These are phyloP conservation scores for Hemerocallis citrina DNA, from an alignment of 106 monocot species.

Conservation along the genomic window DNA sequence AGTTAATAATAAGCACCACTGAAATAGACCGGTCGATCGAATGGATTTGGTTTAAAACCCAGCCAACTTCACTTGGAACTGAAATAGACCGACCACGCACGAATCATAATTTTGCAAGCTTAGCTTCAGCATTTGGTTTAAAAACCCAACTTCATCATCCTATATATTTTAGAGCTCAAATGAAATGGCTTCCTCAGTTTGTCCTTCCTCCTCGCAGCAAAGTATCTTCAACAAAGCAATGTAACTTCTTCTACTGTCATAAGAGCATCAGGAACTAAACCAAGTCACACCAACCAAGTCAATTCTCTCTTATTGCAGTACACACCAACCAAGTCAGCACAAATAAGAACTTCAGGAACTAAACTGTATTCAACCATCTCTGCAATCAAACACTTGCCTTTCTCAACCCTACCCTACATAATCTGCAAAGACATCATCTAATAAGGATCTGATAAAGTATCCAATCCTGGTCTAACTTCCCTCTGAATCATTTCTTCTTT, in stretches of 20 bases:
- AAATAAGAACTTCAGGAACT: slow-evolving; percentile 42
- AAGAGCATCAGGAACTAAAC: slow-evolving; percentile 41
- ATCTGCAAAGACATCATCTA: slow-evolving; percentile 38
- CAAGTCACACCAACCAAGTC: slow-evolving; percentile 48
- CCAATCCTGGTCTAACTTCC: slow-evolving; percentile 33
- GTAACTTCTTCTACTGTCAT: slow-evolving; percentile 34
- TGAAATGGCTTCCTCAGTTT: slow-evolving; percentile 22
- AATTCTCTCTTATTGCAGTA: slow-evolving; percentile 35
- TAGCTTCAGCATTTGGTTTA: slow-evolving; percentile 51
- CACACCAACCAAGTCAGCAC: slow-evolving; percentile 35
- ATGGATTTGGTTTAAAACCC: too few species aligned
- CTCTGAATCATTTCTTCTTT: slow-evolving; percentile 57
- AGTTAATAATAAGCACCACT: too few species aligned
- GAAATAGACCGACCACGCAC: too few species aligned
- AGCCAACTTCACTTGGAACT: too few species aligned
- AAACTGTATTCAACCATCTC: slow-evolving; percentile 44
- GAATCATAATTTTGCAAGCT: slow-evolving; percentile 61
- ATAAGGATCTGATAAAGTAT: slow-evolving; percentile 47
- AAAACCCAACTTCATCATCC: slow-evolving; percentile 65
- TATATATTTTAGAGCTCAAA: slow-evolving; percentile 66
- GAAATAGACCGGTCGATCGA: too few species aligned
- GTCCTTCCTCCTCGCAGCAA: slow-evolving; percentile 25
- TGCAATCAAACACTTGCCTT: slow-evolving; percentile 52
- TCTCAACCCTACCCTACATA: slow-evolving; percentile 25
- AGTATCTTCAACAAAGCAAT: slow-evolving; percentile 52